A percentile compares a stretch with the other conserved stretches of the same genome.
Evolutionary conservation across 768 basidiomycete species (phyloP).

Genomic region (Tricholomella constricta): DNA sequence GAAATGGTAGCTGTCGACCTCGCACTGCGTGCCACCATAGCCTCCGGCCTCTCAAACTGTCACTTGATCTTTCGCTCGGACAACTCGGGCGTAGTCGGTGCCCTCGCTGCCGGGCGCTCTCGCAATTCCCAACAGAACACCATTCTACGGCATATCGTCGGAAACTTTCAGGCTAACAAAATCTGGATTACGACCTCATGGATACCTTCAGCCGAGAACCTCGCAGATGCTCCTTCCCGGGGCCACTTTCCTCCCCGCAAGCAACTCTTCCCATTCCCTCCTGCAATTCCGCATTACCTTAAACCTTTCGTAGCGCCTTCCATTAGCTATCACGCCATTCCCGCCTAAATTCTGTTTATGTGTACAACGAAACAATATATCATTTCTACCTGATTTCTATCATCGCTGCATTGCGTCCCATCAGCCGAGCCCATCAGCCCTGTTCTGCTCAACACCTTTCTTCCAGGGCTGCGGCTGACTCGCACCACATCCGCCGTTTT

Average conservation of each 20-base stretch:
- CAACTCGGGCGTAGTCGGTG: constrained; percentile 35
- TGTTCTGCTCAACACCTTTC: no score
- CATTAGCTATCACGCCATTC: no score
- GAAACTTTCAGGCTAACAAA: constrained; percentile 17
- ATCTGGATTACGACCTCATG: constrained; percentile 29
- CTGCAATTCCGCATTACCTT: not conserved
- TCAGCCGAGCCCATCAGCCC: no score
- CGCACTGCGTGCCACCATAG: constrained; percentile 28
- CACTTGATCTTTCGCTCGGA: constrained; percentile 36
- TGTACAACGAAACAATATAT: no score
- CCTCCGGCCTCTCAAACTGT: constrained; percentile 15
- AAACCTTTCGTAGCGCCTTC: not conserved
- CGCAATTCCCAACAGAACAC: constrained; percentile 29
- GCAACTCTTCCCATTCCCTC: not conserved
- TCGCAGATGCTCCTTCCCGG: constrained; percentile 19
- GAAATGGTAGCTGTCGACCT: constrained; percentile 45
- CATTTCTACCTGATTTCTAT: no score
- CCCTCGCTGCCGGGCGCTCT: constrained; percentile 25
- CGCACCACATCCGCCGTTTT: no score
- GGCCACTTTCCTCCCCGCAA: constrained; percentile 11
- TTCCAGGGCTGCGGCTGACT: no score
- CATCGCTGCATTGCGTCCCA: no score
- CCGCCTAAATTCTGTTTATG: no score
- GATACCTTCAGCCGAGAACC: constrained; percentile 20
- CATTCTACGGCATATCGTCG: constrained; percentile 26